A percentile compares a stretch with the other conserved stretches of the same genome.
These are phyloP conservation scores for Ceratocystis lukuohia DNA, from an alignment of 2,329 filamentous ascomycete genomes.

Conservation along the genomic window DNA sequence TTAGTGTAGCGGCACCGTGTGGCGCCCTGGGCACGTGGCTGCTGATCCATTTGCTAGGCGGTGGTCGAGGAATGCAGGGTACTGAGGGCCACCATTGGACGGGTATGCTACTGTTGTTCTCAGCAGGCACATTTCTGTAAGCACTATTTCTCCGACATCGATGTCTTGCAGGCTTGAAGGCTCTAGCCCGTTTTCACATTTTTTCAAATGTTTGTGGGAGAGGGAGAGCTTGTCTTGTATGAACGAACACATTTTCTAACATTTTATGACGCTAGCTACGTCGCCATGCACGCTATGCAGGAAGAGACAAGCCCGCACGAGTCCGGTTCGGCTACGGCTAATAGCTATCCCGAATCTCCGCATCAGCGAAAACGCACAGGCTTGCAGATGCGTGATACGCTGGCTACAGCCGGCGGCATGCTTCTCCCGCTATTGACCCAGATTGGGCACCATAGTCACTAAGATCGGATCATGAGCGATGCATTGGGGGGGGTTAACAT, in stretches of 20 bases:
- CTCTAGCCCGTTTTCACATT: background rate
- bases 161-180: too few species aligned
- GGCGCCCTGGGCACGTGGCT: slow-evolving; percentile 77
- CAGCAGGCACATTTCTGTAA: slow-evolving; percentile 87
- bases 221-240: background rate
- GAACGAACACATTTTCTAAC: background rate
- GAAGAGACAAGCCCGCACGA: slow-evolving; percentile 48
- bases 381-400: slow-evolving; percentile 52
- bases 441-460: slow-evolving; percentile 63
- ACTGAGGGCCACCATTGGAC: slow-evolving; percentile 71
- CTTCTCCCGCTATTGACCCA: slow-evolving; percentile 64
- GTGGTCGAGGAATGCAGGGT: slow-evolving; percentile 45
- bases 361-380: slow-evolving; percentile 40
- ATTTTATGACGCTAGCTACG: slow-evolving; percentile 49
- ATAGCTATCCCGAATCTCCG: slow-evolving; percentile 35
- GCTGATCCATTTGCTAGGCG: slow-evolving; percentile 59
- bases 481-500: background rate
- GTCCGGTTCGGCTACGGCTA: slow-evolving; percentile 40
- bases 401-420: slow-evolving; percentile 64
- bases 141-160: slow-evolving; percentile 25
- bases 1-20: slow-evolving; percentile 78
- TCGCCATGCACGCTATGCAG: slow-evolving; percentile 97
- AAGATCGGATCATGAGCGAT: background rate
- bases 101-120: slow-evolving; percentile 86
- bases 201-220: background rate